Percentiles rank a stretch among this genome's conserved stretches.
These are phyloP conservation scores for Phytophthora palmivora DNA, from an alignment of 352 stramenopile genomes.

Conservation along the genomic window DNA sequence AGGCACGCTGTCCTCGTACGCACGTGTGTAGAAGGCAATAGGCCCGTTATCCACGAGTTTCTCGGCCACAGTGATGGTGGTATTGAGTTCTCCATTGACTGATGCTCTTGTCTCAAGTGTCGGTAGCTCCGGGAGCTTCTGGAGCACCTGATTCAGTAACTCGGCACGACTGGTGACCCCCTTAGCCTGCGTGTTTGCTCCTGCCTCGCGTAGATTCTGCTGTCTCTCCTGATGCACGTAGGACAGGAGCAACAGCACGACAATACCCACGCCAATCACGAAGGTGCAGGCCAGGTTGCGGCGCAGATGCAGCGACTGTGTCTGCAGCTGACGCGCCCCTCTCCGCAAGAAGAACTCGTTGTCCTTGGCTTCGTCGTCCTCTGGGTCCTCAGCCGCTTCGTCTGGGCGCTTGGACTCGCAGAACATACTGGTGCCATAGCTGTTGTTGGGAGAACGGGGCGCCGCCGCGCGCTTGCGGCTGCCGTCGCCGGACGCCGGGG, in stretches of 20 bases:
- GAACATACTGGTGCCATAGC: slow-evolving; percentile 35
- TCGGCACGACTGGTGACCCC: slow-evolving; percentile 1
- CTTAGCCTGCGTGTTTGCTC: background rate
- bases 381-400: background rate
- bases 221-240: slow-evolving; percentile 21
- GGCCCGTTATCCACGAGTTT: slow-evolving; percentile 56
- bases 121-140: slow-evolving; percentile 45
- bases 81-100: slow-evolving; percentile 67
- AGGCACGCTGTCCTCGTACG: slow-evolving; percentile 66
- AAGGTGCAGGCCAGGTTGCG: slow-evolving; percentile 22
- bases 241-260: slow-evolving; percentile 29
- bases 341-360: slow-evolving; percentile 34
- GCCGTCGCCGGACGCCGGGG: slow-evolving; percentile 11
- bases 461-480: slow-evolving; percentile 28
- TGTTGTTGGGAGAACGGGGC: slow-evolving; percentile 10
- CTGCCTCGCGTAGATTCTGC: slow-evolving; percentile 9
- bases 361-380: slow-evolving; percentile 33
- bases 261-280: slow-evolving; percentile 20
- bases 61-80: slow-evolving; percentile 53
- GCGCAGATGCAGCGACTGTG: slow-evolving; percentile 22
- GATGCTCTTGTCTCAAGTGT: slow-evolving; percentile 47
- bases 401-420: slow-evolving; percentile 29
- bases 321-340: slow-evolving; percentile 21
- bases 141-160: slow-evolving; percentile 33
- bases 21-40: slow-evolving; percentile 76